Evolutionary conservation across 139 green algal species (phyloP), one percentile per base, ranked within the genome.

Genomic region (Chlamydomonas eustigma): DNA sequence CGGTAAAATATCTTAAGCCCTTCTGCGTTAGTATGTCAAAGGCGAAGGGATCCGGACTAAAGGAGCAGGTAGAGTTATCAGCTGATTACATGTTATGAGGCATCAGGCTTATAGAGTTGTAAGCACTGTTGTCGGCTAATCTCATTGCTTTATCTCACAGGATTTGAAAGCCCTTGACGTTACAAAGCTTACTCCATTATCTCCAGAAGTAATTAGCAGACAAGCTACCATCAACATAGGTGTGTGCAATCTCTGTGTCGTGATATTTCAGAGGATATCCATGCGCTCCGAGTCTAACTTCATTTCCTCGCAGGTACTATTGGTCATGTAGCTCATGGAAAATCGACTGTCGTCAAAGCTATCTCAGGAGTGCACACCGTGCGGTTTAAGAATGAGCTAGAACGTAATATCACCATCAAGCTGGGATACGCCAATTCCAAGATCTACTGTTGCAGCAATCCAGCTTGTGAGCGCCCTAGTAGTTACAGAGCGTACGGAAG

Each of bases 211-310:
- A 73, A 99, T 99, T 79, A 95, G 86, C 32, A 86, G 96, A 39
- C 96, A 99, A 80, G 96, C 96, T 12, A 99, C 96, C 5, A 99
- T 99, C 85, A 99, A 99, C 85, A 98, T 99, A 68, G 96, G 95
- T 97, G 81, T 18, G 44, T 12, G 18, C 12, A 58, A 28, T n/a
- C n/a, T n/a, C n/a, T n/a, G n/a, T n/a, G n/a, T n/a, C n/a, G n/a
- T n/a, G n/a, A n/a, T n/a, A n/a, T n/a, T n/a, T n/a, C n/a, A n/a
- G n/a, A 22, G 50, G 22, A 63, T 22, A 63, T n/a, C n/a, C n/a
- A n/a, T n/a, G n/a, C n/a, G n/a, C n/a, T n/a, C n/a, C n/a, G n/a
- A n/a, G n/a, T n/a, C n/a, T n/a, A n/a, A n/a, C 63, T 22, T 31
- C 18, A 70, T 28, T 35, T 35, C 28, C 35, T 64, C 8, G 36